These are phyloP conservation scores for Turritis glabra DNA, from an alignment of 345 rosid genomes.

Conservation along the genomic window DNA sequence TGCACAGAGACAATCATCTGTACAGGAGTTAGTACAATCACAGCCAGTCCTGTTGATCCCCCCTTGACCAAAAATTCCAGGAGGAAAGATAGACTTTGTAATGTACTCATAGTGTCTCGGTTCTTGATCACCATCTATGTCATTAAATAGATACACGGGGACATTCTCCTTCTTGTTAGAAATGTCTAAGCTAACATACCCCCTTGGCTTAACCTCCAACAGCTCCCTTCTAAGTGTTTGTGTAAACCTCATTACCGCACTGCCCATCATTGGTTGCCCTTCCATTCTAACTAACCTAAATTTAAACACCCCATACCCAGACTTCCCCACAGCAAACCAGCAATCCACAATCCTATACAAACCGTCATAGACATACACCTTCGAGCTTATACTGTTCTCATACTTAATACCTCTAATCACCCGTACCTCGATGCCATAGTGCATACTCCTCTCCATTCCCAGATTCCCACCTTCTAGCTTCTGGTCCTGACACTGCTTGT, in stretches of 20 bases:
- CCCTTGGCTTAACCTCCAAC: constrained; percentile 56
- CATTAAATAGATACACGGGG: constrained; percentile 76
- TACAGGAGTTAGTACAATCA: constrained; percentile 63
- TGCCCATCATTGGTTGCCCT: constrained; percentile 84
- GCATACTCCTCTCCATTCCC: constrained; percentile 82
- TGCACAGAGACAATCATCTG: constrained; percentile 66
- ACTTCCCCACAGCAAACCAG: constrained; percentile 76
- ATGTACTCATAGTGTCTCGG: constrained; percentile 72
- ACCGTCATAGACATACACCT: constrained; percentile 88
- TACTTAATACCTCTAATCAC: constrained; percentile 74
- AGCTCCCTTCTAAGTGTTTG: constrained; percentile 50
- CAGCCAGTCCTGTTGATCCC: constrained; percentile 38
- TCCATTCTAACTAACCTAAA: constrained; percentile 67
- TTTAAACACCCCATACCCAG: constrained; percentile 84
- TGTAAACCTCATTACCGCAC: constrained; percentile 61
- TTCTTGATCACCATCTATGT: constrained; percentile 64
- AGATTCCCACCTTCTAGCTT: constrained; percentile 83
- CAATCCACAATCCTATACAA: constrained; percentile 66
- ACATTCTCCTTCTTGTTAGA: constrained; percentile 57
- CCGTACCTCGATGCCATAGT: constrained; percentile 67
- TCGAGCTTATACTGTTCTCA: constrained; percentile 46
- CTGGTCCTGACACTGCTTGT: constrained; percentile 68
- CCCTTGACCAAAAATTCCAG: constrained; percentile 38
- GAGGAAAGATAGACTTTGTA: constrained; percentile 55
- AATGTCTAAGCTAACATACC: constrained; percentile 69